phyloP scores from a whole-genome alignment of 2,329 filamentous ascomycete species.

The Trichophyton rubrum region DNA sequence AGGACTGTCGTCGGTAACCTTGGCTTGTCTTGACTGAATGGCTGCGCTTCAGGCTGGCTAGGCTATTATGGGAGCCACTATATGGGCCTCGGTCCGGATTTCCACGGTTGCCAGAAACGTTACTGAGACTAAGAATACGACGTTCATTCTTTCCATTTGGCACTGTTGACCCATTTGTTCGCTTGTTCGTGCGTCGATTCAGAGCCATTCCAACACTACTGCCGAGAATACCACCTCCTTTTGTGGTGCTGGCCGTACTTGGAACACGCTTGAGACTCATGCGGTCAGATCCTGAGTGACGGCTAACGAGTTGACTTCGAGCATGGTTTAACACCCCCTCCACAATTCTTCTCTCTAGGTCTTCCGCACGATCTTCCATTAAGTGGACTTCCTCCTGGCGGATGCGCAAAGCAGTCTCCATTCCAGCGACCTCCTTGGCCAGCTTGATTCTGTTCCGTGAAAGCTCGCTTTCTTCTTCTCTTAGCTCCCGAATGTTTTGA shows the following conservation, averaged over 20 bases:
- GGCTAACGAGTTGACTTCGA: constrained; percentile 63
- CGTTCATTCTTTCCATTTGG: constrained; percentile 40
- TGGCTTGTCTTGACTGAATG: constrained; percentile 57
- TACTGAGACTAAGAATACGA: constrained; percentile 78
- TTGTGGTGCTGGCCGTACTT: constrained; percentile 33
- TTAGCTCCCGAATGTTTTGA: constrained; percentile 40
- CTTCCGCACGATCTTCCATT: constrained; percentile 82
- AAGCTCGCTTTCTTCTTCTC: constrained; percentile 51
- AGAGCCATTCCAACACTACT: constrained; percentile 36
- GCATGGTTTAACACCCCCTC: constrained; percentile 96
- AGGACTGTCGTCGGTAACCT: constrained; percentile 54
- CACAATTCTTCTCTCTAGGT: constrained; percentile 79
- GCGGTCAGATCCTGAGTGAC: constrained; percentile 44
- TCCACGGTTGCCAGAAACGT: constrained; percentile 63
- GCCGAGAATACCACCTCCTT: constrained; percentile 27
- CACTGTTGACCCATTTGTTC: constrained; percentile 29
- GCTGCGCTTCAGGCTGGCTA: constrained; percentile 57
- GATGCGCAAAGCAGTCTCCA: constrained; percentile 80
- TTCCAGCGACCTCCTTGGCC: constrained; percentile 72
- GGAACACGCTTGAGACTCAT: constrained; percentile 43
- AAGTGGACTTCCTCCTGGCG: constrained; percentile 80
- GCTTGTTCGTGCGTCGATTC: constrained; percentile 40
- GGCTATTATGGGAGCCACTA: constrained; percentile 23
- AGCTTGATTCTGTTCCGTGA: constrained; percentile 66
- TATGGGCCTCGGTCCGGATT: constrained; percentile 22